Evolutionary conservation across 2,329 filamentous ascomycete species (phyloP).

Genomic region (Sporothrix protearum): DNA sequence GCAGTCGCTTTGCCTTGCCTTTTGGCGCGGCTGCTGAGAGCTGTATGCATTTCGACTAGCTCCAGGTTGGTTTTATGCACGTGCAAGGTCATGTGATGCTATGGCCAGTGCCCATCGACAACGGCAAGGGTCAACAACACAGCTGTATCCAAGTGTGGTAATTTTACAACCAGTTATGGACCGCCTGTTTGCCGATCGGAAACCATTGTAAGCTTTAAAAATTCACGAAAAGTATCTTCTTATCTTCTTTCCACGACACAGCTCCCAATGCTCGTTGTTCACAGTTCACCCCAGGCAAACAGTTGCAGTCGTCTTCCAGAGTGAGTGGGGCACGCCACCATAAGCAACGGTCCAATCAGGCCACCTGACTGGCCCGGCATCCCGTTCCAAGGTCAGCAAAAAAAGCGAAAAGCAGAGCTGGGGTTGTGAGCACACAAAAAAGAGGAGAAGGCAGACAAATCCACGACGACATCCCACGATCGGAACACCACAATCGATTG

Average conservation of each 20-base stretch:
- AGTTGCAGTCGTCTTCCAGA: constrained; percentile 1
- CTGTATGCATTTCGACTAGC: constrained; percentile 13
- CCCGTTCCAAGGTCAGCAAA: constrained; percentile 22
- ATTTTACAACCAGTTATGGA: neutral
- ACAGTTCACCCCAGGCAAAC: neutral
- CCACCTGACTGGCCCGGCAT: constrained; percentile 3
- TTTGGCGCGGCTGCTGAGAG: constrained; percentile 6
- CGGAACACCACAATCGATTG: neutral
- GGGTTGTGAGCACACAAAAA: constrained; percentile 11
- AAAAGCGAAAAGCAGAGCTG: constrained; percentile 16
- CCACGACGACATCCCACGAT: neutral
- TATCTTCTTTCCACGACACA: neutral
- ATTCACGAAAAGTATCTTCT: neutral
- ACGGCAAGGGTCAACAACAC: neutral
- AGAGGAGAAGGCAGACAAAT: constrained; percentile 18
- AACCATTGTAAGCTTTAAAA: neutral
- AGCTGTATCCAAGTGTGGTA: neutral
- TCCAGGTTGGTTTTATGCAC: neutral
- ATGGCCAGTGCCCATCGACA: neutral
- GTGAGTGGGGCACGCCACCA: constrained; percentile 14
- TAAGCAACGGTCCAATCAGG: neutral
- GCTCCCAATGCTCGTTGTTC: neutral
- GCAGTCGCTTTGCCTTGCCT: neutral
- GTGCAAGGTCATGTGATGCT: neutral
- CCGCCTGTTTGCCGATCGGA: neutral